These are phyloP conservation scores for Ceratobasidium sp. DNA, from an alignment of 1,284 basidiomycete species.

Conservation along the genomic window DNA sequence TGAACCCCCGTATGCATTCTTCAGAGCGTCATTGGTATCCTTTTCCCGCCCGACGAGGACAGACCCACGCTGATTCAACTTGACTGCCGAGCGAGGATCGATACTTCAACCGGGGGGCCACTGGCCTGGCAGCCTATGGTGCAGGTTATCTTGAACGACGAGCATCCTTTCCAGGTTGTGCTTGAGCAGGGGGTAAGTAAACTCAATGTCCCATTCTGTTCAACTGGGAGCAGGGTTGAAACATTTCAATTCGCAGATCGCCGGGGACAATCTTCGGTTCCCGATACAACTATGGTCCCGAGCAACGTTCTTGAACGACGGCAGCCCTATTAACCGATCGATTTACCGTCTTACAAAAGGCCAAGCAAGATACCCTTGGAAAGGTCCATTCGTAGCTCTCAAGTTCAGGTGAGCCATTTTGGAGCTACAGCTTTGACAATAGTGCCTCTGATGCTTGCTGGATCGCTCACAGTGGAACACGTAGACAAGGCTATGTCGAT, in stretches of 20 bases:
- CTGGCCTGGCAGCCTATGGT: conserved; percentile 43
- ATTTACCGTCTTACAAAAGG: conserved; percentile 43
- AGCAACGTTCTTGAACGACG: conserved; percentile 46
- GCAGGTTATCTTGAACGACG: conserved; percentile 5
- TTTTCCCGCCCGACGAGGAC: conserved; percentile 39
- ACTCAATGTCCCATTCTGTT: conserved; percentile 8
- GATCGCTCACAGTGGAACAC: conserved; percentile 39
- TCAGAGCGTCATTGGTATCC: conserved; percentile 41
- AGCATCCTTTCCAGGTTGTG: conserved; percentile 40
- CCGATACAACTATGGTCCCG: conserved; percentile 51
- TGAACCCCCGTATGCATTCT: neutral
- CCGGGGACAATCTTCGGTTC: conserved; percentile 48
- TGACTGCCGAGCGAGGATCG: conserved; percentile 43
- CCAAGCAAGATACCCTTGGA: conserved; percentile 42
- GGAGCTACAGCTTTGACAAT: too few relatives aligned
- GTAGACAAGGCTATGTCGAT: conserved; percentile 72
- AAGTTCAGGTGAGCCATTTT: conserved; percentile 64
- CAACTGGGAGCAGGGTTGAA: conserved; percentile 28
- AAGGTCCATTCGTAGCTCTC: conserved; percentile 64
- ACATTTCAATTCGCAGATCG: conserved; percentile 37
- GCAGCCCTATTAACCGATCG: conserved; percentile 43
- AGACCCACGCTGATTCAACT: conserved; percentile 41
- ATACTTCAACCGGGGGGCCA: conserved; percentile 42
- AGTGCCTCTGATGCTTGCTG: conserved; percentile 15
- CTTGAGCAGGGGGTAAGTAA: conserved; percentile 42